These are phyloP conservation scores for Fraxinus dipetala DNA, from an alignment of 305 asterid genomes.

Conservation along the genomic window DNA sequence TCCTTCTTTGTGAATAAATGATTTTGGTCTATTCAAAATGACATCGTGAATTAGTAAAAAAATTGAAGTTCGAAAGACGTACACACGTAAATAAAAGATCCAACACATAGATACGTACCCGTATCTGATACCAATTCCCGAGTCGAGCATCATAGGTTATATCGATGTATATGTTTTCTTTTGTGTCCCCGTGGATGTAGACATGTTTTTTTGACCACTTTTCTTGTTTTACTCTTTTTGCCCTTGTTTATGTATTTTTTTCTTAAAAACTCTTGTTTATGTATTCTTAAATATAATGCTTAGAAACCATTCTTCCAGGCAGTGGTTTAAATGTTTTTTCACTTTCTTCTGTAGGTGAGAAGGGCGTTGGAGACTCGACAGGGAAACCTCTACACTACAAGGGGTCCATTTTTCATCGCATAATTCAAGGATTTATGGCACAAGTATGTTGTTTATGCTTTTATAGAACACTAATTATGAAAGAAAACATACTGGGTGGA, in stretches of 20 bases:
- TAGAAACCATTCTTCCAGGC: background rate
- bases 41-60: background rate
- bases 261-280: background rate
- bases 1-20: too few relatives aligned
- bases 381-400: conserved; percentile 92
- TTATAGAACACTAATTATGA: background rate
- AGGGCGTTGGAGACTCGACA: conserved; percentile 72
- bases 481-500: conserved; percentile 2
- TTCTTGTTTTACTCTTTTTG: background rate
- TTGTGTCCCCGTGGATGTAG: background rate
- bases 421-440: conserved; percentile 93
- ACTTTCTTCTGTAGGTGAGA: conserved; percentile 66
- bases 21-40: too few relatives aligned
- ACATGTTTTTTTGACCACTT: background rate
- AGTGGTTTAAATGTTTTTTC: conserved; percentile 18
- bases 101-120: background rate
- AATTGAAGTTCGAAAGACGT: background rate
- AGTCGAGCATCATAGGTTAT: background rate
- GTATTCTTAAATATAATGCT: background rate
- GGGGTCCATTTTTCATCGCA: conserved; percentile 84
- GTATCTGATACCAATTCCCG: background rate
- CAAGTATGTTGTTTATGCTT: conserved; percentile 56
- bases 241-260: background rate
- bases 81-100: background rate
- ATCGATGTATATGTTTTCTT: background rate